phyloP scores from a whole-genome alignment of 1,284 basidiomycete genomes.

The Tilletia walkeri region DNA sequence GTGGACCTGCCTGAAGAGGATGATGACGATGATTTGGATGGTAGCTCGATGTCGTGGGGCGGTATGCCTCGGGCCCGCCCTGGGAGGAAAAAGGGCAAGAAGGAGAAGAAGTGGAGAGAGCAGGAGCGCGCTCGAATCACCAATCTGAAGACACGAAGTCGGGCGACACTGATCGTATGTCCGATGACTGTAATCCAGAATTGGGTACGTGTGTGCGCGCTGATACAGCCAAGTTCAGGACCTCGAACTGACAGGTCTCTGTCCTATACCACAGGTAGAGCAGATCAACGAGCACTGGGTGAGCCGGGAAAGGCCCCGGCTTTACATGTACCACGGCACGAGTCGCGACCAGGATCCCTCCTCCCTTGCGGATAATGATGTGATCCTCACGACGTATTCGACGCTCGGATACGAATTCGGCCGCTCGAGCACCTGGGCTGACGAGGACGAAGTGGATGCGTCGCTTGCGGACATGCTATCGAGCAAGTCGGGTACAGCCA shows the following conservation, averaged over 20 bases:
- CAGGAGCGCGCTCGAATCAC: conserved; percentile 32
- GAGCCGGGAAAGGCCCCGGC: conserved; percentile 55
- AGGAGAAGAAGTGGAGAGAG: conserved; percentile 59
- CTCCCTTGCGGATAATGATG: conserved; percentile 87
- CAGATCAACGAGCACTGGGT: conserved; percentile 83
- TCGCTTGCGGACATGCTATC: not conserved
- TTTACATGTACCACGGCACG: conserved; percentile 96
- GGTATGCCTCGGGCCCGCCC: conserved; percentile 31
- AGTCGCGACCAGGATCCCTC: conserved; percentile 77
- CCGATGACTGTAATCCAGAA: conserved; percentile 94
- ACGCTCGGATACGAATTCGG: conserved; percentile 93
- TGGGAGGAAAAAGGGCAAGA: conserved; percentile 63
- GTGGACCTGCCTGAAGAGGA: conserved; percentile 19
- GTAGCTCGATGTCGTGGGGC: conserved; percentile 19
- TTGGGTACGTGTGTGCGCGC: conserved; percentile 62
- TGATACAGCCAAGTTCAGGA: not conserved
- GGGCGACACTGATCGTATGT: conserved; percentile 93
- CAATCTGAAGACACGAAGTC: conserved; percentile 61
- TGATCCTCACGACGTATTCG: conserved; percentile 95
- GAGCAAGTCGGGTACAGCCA: no score
- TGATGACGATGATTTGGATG: conserved; percentile 22
- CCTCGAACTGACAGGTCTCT: not conserved
- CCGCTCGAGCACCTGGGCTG: conserved; percentile 65
- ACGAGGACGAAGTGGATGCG: conserved; percentile 22
- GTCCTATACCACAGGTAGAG: conserved; percentile 64